These are phyloP conservation scores for Zymoseptoria crescenta DNA, from an alignment of 2,329 filamentous ascomycete genomes.

Conservation along the genomic window DNA sequence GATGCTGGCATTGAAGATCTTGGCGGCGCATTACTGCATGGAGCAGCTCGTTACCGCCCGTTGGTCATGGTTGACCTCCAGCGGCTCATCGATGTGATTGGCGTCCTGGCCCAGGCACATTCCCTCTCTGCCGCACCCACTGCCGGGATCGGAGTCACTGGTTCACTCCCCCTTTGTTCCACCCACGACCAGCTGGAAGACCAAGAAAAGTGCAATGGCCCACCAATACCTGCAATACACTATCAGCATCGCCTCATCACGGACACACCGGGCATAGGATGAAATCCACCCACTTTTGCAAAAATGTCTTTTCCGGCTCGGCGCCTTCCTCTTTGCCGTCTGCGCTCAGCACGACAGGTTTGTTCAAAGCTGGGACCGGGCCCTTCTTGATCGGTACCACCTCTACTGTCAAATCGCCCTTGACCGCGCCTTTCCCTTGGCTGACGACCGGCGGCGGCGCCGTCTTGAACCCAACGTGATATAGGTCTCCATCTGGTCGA, in stretches of 20 bases:
- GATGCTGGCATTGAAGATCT: neutral
- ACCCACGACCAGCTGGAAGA: slow-evolving; percentile 39
- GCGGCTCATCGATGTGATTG: neutral
- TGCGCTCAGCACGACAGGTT: slow-evolving; percentile 49
- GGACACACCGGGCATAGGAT: neutral
- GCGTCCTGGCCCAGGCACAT: neutral
- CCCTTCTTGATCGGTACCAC: slow-evolving; percentile 34
- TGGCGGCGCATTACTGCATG: neutral
- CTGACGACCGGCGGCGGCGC: slow-evolving; percentile 19
- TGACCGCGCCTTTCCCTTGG: slow-evolving; percentile 15
- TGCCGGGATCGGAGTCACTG: too few relatives aligned
- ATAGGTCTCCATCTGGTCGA: slow-evolving; percentile 36
- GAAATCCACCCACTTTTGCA: slow-evolving; percentile 40
- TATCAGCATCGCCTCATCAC: slow-evolving; percentile 9
- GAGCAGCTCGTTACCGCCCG: neutral
- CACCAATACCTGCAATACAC: slow-evolving; percentile 42
- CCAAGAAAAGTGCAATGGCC: slow-evolving; percentile 40
- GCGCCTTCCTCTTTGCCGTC: slow-evolving; percentile 44
- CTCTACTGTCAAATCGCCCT: slow-evolving; percentile 36
- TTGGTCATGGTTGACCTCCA: neutral
- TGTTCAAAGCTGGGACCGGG: slow-evolving; percentile 41
- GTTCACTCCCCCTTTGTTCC: slow-evolving; percentile 29
- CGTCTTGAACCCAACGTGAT: slow-evolving; percentile 39
- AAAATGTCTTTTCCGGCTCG: slow-evolving; percentile 43
- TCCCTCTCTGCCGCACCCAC: neutral